These are phyloP conservation scores for Calophaca sinica DNA, from an alignment of 306 rosid genomes.

Conservation along the genomic window DNA sequence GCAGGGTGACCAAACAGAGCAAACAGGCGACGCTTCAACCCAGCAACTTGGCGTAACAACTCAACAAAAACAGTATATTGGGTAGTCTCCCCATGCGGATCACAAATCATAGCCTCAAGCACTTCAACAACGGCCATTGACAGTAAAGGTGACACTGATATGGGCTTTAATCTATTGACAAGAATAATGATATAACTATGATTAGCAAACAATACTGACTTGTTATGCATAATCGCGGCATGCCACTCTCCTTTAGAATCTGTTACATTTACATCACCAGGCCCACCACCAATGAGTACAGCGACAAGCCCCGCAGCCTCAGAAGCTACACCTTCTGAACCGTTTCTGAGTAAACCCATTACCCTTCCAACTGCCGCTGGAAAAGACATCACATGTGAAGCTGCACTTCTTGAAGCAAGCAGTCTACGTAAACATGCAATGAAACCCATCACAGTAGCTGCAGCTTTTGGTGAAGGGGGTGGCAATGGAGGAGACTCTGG, in stretches of 20 bases:
- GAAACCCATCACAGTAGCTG: conserved; percentile 98
- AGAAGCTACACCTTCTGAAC: conserved; percentile 97
- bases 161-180: conserved; percentile 91
- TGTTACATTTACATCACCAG: conserved; percentile 73
- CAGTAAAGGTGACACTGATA: conserved; percentile 89
- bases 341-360: conserved; percentile 98
- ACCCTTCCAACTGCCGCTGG: conserved; percentile 99
- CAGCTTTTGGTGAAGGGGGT: conserved; percentile 99
- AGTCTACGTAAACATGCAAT: conserved; percentile 91
- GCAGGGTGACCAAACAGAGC: conserved; percentile 99
- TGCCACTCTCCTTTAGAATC: conserved; percentile 98
- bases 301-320: conserved; percentile 97
- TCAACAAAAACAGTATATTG: conserved; percentile 95
- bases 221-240: conserved; percentile 95
- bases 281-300: conserved; percentile 96
- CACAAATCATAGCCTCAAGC: conserved; percentile 98
- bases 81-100: conserved; percentile 97
- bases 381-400: conserved; percentile 96
- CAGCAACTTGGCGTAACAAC: conserved; percentile 96
- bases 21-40: conserved; percentile 97
- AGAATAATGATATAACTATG: conserved; percentile 77
- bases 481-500: conserved; percentile 99
- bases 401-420: conserved; percentile 89
- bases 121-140: conserved; percentile 98
- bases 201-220: conserved; percentile 93